phyloP scores from a whole-genome alignment of 768 basidiomycete genomes.

The Psilocybe azurescens region DNA sequence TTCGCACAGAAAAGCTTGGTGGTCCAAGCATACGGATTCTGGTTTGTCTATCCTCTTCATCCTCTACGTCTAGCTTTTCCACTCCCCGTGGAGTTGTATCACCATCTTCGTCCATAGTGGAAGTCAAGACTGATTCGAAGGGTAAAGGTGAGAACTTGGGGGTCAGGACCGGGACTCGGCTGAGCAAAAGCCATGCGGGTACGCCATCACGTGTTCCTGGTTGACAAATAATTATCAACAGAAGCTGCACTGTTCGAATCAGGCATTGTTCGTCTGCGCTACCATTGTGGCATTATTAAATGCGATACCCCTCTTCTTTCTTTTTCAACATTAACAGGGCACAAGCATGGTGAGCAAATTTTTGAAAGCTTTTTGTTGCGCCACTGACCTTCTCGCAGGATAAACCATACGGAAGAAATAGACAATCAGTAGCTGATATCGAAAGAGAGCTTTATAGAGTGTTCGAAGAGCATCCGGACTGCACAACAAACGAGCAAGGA shows the following conservation, averaged over 20 bases:
- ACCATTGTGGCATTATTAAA: conserved; percentile 24
- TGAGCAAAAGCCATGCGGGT: conserved; percentile 8
- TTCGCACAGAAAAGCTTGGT: conserved; percentile 9
- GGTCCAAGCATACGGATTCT: conserved; percentile 43
- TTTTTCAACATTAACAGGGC: conserved; percentile 13
- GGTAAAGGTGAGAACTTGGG: neutral
- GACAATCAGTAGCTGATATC: conserved; percentile 75
- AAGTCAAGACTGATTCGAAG: neutral
- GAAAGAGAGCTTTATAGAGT: conserved; percentile 71
- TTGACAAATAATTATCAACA: conserved; percentile 23
- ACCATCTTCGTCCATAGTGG: conserved; percentile 24
- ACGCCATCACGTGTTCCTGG: conserved; percentile 23
- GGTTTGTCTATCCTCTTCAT: conserved; percentile 47
- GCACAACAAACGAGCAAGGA: conserved; percentile 59
- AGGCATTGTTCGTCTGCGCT: conserved; percentile 12
- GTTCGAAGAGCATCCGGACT: conserved; percentile 68
- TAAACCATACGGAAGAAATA: conserved; percentile 57
- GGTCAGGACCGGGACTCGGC: conserved; percentile 6
- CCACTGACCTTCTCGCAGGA: conserved; percentile 17
- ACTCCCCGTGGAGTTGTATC: conserved; percentile 15
- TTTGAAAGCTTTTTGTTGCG: neutral
- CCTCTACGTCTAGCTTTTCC: conserved; percentile 50
- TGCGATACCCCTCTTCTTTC: conserved; percentile 23
- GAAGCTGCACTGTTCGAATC: conserved; percentile 13
- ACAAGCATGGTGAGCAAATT: conserved; percentile 28